A percentile compares a stretch with the other conserved stretches of the same genome.
phyloP scores from a whole-genome alignment of 106 monocot genomes.

The Phalaenopsis equestris region DNA sequence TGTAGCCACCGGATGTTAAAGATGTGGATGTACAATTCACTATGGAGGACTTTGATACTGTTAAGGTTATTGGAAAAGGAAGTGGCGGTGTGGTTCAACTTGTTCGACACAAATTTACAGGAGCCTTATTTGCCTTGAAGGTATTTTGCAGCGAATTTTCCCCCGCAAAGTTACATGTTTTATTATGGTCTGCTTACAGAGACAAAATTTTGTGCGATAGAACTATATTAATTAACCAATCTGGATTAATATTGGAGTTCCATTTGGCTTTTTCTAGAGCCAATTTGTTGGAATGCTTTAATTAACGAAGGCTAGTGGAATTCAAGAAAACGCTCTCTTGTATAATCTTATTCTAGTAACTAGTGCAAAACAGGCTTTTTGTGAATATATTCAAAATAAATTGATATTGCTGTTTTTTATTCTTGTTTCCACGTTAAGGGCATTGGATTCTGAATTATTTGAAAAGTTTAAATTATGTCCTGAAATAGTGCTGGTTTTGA shows the following conservation, averaged over 20 bases:
- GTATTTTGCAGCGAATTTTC: slow-evolving; percentile 14
- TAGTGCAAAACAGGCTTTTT: neutral
- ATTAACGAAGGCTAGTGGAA: neutral
- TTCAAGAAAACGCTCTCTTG: neutral
- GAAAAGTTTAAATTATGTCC: too few relatives aligned
- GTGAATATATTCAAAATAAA: neutral
- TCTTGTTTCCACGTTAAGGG: too few relatives aligned
- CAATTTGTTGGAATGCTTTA: neutral
- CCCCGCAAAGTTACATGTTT: too few relatives aligned
- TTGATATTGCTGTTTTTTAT: neutral
- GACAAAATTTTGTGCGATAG: neutral
- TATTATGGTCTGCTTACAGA: too few relatives aligned
- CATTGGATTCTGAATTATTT: too few relatives aligned
- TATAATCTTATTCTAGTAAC: neutral
- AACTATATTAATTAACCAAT: neutral
- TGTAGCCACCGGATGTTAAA: slow-evolving; percentile 37
- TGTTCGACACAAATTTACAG: slow-evolving; percentile 80
- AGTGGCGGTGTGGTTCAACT: slow-evolving; percentile 96
- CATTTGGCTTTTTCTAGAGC: neutral
- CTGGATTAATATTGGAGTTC: neutral
- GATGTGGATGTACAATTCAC: slow-evolving; percentile 52
- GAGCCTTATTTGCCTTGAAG: slow-evolving; percentile 79
- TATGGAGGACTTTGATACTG: slow-evolving; percentile 74
- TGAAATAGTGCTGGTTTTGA: too few relatives aligned
- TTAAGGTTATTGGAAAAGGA: slow-evolving; percentile 95